Conservation (phyloP, 805 yeast species). For the Candida quercuum region DNA sequence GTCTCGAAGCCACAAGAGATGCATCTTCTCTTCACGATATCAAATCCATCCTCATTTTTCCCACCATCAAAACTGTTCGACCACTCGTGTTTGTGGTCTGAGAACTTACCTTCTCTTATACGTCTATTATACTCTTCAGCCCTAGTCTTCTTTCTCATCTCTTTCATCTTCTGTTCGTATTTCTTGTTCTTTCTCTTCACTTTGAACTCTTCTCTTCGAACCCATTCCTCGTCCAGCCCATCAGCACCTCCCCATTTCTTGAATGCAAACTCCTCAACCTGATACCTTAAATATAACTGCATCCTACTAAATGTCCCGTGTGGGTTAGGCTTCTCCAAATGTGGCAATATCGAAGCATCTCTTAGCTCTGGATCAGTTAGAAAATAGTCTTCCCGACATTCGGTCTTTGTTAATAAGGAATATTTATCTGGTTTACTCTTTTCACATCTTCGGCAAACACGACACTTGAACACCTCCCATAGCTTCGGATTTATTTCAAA, state of each 20-base stretch:
- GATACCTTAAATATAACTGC: conserved; percentile 87
- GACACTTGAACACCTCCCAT: conserved; percentile 58
- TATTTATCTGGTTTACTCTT: conserved; percentile 79
- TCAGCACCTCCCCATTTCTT: conserved; percentile 94
- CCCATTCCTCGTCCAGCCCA: conserved; percentile 89
- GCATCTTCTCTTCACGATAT: conserved; percentile 56
- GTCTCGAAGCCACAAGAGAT: conserved; percentile 77
- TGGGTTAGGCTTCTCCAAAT: conserved; percentile 90
- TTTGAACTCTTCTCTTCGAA: conserved; percentile 68
- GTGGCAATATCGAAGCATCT: conserved; percentile 61
- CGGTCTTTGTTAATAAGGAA: conserved; percentile 88
- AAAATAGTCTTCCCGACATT: conserved; percentile 87
- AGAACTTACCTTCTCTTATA: conserved; percentile 52
- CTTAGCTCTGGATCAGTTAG: conserved; percentile 89
- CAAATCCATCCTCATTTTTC: conserved; percentile 33
- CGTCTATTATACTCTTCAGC: conserved; percentile 84
- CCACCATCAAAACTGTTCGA: conserved; percentile 47
- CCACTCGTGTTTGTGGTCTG: conserved; percentile 74
- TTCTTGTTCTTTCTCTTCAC: conserved; percentile 70
- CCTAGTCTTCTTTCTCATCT: conserved; percentile 87
- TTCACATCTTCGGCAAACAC: conserved; percentile 80
- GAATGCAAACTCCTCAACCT: conserved; percentile 89
- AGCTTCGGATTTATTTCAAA: conserved; percentile 75
- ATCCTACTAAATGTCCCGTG: conserved; percentile 84
- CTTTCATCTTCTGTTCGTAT: conserved; percentile 70